Evolutionary conservation across 805 yeast genomes (phyloP), one percentile per base, ranked within the genome.

Genomic region (Candida nitratophila): DNA sequence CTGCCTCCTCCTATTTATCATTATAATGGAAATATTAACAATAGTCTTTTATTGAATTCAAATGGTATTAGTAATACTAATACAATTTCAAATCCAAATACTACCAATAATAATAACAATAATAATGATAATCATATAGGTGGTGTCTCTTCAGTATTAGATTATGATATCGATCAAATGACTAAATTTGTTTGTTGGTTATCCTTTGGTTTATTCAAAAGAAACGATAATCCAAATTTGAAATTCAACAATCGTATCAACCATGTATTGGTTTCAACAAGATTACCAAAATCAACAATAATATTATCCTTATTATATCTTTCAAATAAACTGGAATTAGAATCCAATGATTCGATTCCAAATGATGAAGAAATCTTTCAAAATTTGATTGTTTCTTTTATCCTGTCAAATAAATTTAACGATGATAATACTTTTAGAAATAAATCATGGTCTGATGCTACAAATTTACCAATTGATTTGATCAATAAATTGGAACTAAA

Each of bases 361-460:
- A 60, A 60, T 32, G 67, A 68, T 43, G 61, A 69, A 22, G 59
- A 60, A 21, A 68, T 75, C 47, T 86, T 74, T 67, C 72, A 67
- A 58, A 74, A 69, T 60, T 62, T 88, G 36, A 79, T 83, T 37
- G 71, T 84, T 19, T 74, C 95, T 3, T 71, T 91, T 37, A 77
- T 91, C 32, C 69, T 91, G 48, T 95, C 96, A 39, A 91, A 91
- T 69, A 91, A 91, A 67, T 87, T 88, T 63, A 88, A 90, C 60
- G 98, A 91, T 65, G 99, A 91, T 68, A 89, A 91, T 66, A 91
- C 97, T 26, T 91, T 91, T 60, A 88, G 96, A 48, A 91, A 91
- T 67, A 82, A 81, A 57, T 87, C 96, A 8, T 91, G 99, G 99
- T 77, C 88, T 36, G 89, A 88, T 49, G 98, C 97, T n/a, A 86